phyloP scores from a whole-genome alignment of 169 alveolate species.

The Plasmodium fragile region DNA sequence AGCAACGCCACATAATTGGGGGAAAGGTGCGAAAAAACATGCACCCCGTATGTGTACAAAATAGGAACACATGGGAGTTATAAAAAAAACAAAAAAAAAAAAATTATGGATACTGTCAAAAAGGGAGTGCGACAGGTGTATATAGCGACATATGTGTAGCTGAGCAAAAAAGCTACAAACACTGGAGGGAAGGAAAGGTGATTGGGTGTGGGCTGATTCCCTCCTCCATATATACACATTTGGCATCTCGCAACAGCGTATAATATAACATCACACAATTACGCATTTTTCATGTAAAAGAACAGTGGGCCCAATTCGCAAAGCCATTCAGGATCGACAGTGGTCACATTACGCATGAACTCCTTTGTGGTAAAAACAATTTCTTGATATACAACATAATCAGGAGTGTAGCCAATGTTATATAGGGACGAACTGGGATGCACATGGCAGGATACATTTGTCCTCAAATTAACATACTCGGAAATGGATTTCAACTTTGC shows the following conservation, averaged over 20 bases:
- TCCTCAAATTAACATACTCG: constrained; percentile 97
- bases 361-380: constrained; percentile 98
- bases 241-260: neutral
- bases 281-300: constrained; percentile 85
- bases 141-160: neutral
- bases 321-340: constrained; percentile 99
- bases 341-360: constrained; percentile 97
- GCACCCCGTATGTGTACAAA: neutral
- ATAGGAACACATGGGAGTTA: neutral
- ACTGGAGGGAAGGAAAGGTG: neutral
- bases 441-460: constrained; percentile 97
- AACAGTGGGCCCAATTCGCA: constrained; percentile 91
- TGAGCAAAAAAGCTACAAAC: neutral
- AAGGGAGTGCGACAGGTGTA: neutral
- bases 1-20: neutral
- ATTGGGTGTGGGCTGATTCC: neutral
- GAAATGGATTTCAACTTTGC: constrained; percentile 98
- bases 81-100: neutral
- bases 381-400: constrained; percentile 99
- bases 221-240: neutral
- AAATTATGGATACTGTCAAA: neutral
- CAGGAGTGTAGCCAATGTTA: constrained; percentile 99
- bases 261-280: neutral
- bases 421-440: constrained; percentile 99
- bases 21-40: neutral